phyloP scores from a whole-genome alignment of 2,329 filamentous ascomycete species.

The Colletotrichum australisinense region DNA sequence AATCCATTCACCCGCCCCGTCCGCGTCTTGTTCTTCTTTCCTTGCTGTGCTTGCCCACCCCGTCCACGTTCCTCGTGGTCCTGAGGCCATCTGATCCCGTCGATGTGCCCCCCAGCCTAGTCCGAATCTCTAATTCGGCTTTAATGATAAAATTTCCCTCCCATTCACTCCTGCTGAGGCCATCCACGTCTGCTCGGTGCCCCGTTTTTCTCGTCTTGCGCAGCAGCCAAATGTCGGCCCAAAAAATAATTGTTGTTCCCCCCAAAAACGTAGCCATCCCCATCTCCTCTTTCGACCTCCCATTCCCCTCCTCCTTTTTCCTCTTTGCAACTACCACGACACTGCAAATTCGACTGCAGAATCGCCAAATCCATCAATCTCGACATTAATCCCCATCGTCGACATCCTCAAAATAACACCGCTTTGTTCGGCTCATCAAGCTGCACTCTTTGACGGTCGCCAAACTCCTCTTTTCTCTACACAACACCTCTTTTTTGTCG shows the following conservation, averaged over 20 bases:
- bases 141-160: constrained; percentile 51
- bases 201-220: constrained; percentile 59
- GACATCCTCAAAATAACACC: constrained; percentile 49
- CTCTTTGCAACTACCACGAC: constrained; percentile 45
- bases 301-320: constrained; percentile 42
- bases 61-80: constrained; percentile 38
- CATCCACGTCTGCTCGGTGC: constrained; percentile 45
- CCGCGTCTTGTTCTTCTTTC: constrained; percentile 4
- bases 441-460: constrained; percentile 43
- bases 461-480: constrained; percentile 40
- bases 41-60: background rate
- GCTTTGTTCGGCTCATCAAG: constrained; percentile 46
- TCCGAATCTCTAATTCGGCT: constrained; percentile 36
- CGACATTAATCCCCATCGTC: constrained; percentile 40
- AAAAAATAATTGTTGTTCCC: constrained; percentile 56
- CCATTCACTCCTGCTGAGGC: constrained; percentile 37
- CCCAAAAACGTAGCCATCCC: constrained; percentile 65
- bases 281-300: constrained; percentile 48
- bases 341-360: constrained; percentile 49
- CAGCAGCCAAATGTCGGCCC: constrained; percentile 46
- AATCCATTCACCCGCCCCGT: constrained; percentile 2
- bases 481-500: constrained; percentile 37
- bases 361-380: constrained; percentile 53
- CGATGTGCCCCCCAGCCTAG: constrained; percentile 34
- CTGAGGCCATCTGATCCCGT: constrained; percentile 37